Evolutionary conservation across 768 basidiomycete genomes (phyloP), one percentile per base, ranked within the genome.

Genomic region (Lactifluus echinatus): DNA sequence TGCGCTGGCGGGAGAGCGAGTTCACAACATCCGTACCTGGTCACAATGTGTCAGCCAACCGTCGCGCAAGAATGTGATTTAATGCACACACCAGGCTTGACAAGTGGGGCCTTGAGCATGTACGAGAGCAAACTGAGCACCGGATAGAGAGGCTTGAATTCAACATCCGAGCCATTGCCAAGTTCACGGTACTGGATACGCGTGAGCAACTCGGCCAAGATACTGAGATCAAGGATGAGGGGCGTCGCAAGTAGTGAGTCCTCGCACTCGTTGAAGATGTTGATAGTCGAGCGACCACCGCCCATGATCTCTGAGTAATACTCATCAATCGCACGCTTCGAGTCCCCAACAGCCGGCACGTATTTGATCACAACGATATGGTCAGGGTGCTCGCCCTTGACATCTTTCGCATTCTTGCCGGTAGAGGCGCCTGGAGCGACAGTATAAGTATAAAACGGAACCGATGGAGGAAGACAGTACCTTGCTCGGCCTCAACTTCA

Each of bases 261-360:
- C 85, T 95, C 93, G 78, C 95, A 97, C 72, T 94, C 89, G 72
- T 97, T 97, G 82, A 95, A 96, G 74, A 93, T 91, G 71, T 90
- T 93, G 78, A 96, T 93, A 11, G 89, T 91, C 62, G 87, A 89
- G 61, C 91, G 78, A 28, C 94, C 94, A 64, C 94, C 94, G 68
- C 94, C 95, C 76, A 94, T 86, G 67, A 98, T 93, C 79, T 98
- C 94, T 11, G 91, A 94, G 73, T 93, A 93, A 74, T 97, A 98
- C 77, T 97, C 94, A 73, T 98, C 96, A 77, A 98, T 93, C n/a
- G 94, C 96, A 55, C 92, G 81, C 83, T 97, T 98, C 56, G 89
- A 91, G 75, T 98, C 96, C 37, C 95, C 94, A 29, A 95, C 93
- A 24, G 93, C 90, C 21, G 92, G 93, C 2, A 97, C 87, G 64